Percentiles rank a stretch among this genome's conserved stretches.
These are phyloP conservation scores for Astrephomene gubernaculifera DNA, from an alignment of 139 green algal species.

Conservation along the genomic window DNA sequence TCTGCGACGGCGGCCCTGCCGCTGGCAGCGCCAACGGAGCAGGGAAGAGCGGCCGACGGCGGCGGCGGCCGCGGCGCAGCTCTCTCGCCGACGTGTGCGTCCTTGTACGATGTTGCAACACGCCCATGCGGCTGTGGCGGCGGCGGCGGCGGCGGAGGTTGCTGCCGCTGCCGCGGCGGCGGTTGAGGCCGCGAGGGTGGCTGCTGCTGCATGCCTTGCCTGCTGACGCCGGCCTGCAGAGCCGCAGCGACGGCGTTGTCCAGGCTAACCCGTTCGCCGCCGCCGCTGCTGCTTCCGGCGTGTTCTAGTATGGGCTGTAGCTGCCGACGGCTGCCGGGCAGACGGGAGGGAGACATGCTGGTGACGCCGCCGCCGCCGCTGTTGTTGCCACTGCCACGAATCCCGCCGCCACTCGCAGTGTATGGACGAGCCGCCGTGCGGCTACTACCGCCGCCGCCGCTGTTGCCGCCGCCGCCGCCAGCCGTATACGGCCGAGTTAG, in stretches of 20 bases:
- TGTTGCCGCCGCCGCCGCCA: no score
- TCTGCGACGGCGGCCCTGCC: no score
- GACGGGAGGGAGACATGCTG: not conserved
- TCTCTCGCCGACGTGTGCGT: not conserved
- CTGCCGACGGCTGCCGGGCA: not conserved
- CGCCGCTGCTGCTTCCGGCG: not conserved
- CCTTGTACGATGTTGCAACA: not conserved
- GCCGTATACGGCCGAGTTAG: not conserved
- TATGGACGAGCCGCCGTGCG: no score
- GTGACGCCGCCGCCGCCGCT: not conserved
- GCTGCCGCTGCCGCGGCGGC: not conserved
- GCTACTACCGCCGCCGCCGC: not conserved
- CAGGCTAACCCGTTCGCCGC: no score
- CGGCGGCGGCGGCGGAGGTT: no score
- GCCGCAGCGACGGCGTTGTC: not conserved
- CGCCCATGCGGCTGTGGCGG: not conserved
- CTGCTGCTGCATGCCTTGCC: not conserved
- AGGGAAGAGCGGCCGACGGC: no score
- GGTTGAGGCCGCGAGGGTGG: not conserved
- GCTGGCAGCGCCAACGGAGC: no score
- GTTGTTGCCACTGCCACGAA: no score
- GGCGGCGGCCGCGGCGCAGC: not conserved
- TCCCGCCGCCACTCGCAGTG: no score
- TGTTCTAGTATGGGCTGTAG: slow-evolving; percentile 9
- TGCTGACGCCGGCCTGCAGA: not conserved